Base-by-base conservation (phyloP, 2,329 filamentous ascomycete genomes). In the Sporothrix sp. region DNA sequence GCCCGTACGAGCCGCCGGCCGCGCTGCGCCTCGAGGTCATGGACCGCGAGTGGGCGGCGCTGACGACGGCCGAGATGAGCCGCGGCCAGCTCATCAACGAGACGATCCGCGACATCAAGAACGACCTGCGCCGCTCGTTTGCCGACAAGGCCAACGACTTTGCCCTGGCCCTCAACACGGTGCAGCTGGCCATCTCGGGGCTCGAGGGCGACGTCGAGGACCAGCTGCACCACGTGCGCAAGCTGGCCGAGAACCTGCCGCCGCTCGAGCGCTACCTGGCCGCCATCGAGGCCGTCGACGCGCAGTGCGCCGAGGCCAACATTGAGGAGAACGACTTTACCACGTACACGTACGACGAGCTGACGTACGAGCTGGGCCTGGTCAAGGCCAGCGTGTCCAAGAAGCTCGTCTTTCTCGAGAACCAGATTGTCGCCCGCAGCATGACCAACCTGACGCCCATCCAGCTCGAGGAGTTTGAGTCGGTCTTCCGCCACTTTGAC, bases 271-370 rank as follows among this genome's bases (percentile, higher is more conserved):
- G 86, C 54, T 98, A 94, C 64, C 76, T 98, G 36, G 82, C 87
- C 56, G 86, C 88, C 56, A 96, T 98, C 62, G 86, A 82, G 13
- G 81, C 80, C 10, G 78, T 97, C 43, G 90, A 96, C 62, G 80
- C 81, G 56, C 88, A 95, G 68, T 98, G 93, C 65, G 79, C 84
- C 54, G 91, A 97, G 71, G 93, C 93, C 55, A 97, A 98, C 65
- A 96, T 98, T 57, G 93, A 98, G 67, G 93, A 98, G 63, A 98
- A 98, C 67, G 93, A 98, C 71, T 97, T 93, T 66, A 98, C 93
- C n/a, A 97, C 91, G 8, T 97, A 97, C 69, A 95, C 91, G 9
- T 93, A 97, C 65, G 93, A 98, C 63, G 93, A 98, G 68, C 76
- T 98, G 37, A 82, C 82, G 54, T 98, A 98, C 69, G 93, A 98